phyloP scores from a whole-genome alignment of 345 rosid species.

The Dipteronia dyeriana region DNA sequence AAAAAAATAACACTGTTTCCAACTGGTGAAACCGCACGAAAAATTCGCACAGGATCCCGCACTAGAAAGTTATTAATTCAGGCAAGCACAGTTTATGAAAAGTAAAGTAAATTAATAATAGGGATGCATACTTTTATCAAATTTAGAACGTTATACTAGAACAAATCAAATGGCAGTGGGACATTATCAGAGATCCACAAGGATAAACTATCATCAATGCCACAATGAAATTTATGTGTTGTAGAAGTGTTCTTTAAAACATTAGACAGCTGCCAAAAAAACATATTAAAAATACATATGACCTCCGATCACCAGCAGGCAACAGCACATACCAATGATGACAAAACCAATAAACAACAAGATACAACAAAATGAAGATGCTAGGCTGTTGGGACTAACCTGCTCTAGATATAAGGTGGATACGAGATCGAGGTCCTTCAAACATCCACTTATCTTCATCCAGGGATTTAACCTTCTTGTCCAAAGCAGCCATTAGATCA shows the following conservation, averaged over 20 bases:
- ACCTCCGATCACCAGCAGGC: not conserved
- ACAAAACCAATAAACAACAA: not conserved
- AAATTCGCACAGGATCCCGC: too few relatives aligned
- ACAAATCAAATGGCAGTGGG: not conserved
- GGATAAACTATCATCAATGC: not conserved
- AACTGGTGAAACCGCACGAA: too few relatives aligned
- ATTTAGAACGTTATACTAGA: not conserved
- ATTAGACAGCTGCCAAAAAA: not conserved
- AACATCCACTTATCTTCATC: constrained; percentile 96
- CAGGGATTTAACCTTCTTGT: constrained; percentile 80
- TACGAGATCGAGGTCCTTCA: constrained; percentile 87
- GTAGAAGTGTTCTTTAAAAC: not conserved
- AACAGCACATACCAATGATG: not conserved
- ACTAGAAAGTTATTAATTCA: too few relatives aligned
- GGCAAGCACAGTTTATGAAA: too few relatives aligned
- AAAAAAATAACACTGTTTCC: too few relatives aligned
- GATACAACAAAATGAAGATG: not conserved
- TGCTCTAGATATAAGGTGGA: constrained; percentile 69
- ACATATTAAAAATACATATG: too few relatives aligned
- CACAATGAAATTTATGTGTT: not conserved
- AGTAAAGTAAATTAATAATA: too few relatives aligned
- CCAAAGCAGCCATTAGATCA: constrained; percentile 71
- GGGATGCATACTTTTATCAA: too few relatives aligned
- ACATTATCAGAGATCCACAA: constrained; percentile 2
- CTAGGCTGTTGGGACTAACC: constrained; percentile 41